Percentiles rank a stretch among this genome's conserved stretches.
Conservation (phyloP, 345 rosid species). For the Hibiscus tridactylites region DNA sequence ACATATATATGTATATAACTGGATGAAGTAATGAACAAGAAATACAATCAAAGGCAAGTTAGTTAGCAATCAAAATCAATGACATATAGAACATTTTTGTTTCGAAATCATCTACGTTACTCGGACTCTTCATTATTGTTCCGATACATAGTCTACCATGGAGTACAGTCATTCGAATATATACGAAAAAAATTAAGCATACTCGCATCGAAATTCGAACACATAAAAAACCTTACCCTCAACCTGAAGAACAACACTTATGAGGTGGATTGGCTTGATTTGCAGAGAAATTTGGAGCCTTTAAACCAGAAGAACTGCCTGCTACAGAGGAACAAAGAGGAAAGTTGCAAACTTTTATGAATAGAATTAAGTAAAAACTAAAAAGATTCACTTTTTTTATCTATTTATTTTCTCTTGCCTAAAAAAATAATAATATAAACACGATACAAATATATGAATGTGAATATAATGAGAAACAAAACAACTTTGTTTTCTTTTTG, state of each 20-base stretch:
- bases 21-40: not conserved
- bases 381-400: conserved; percentile 9
- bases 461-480: not conserved
- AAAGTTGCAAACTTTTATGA: conserved; percentile 22
- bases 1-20: not conserved
- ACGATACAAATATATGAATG: too few relatives aligned
- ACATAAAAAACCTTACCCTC: not conserved
- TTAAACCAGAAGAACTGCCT: not conserved
- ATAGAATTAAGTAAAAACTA: conserved; percentile 2
- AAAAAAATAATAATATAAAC: not conserved
- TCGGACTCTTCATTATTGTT: not conserved
- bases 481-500: not conserved
- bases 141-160: not conserved
- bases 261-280: not conserved
- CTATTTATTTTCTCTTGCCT: conserved; percentile 17
- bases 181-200: not conserved
- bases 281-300: not conserved
- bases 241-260: not conserved
- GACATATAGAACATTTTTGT: not conserved
- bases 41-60: not conserved
- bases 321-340: not conserved
- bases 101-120: not conserved
- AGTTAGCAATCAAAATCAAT: not conserved
- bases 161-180: not conserved
- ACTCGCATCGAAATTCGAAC: not conserved